phyloP scores from a whole-genome alignment of 306 rosid species.

The Cicer bijugum region DNA sequence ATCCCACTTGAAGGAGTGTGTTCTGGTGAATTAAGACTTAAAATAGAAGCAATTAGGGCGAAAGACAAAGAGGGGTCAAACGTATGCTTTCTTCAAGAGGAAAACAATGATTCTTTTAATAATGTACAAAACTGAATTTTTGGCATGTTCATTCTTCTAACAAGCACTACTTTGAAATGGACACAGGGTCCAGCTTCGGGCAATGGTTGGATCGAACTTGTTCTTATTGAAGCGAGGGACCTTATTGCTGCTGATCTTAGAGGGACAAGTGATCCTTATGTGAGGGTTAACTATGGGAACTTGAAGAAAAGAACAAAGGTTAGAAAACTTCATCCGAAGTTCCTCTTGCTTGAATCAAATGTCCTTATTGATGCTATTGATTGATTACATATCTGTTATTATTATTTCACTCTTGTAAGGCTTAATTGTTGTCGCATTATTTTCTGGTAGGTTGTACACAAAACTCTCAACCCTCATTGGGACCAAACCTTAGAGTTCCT shows the following conservation, averaged over 20 bases:
- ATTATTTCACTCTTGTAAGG: background rate
- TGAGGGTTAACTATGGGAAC: slow-evolving; percentile 82
- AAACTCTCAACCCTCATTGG: slow-evolving; percentile 90
- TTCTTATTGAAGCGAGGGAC: slow-evolving; percentile 83
- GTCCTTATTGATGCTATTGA: background rate
- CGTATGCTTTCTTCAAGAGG: slow-evolving; percentile 57
- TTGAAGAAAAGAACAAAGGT: slow-evolving; percentile 93
- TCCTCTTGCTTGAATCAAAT: slow-evolving; percentile 27
- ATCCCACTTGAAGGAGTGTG: slow-evolving; percentile 89
- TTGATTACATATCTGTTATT: background rate
- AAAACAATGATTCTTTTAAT: slow-evolving; percentile 32
- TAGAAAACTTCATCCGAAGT: slow-evolving; percentile 38
- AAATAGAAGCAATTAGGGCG: slow-evolving; percentile 71
- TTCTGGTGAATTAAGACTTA: slow-evolving; percentile 90
- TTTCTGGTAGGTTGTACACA: slow-evolving; percentile 63
- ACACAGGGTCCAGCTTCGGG: slow-evolving; percentile 57
- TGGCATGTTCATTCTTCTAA: slow-evolving; percentile 44
- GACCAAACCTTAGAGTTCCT: slow-evolving; percentile 92
- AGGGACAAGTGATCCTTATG: slow-evolving; percentile 98
- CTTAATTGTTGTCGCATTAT: slow-evolving; percentile 30
- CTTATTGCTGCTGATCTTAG: slow-evolving; percentile 94
- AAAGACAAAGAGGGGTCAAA: slow-evolving; percentile 74
- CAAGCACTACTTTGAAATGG: slow-evolving; percentile 36
- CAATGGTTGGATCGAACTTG: slow-evolving; percentile 87
- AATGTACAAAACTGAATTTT: slow-evolving; percentile 20